phyloP scores from a whole-genome alignment of 1,284 basidiomycete genomes.

The Naganishia liquefaciens region DNA sequence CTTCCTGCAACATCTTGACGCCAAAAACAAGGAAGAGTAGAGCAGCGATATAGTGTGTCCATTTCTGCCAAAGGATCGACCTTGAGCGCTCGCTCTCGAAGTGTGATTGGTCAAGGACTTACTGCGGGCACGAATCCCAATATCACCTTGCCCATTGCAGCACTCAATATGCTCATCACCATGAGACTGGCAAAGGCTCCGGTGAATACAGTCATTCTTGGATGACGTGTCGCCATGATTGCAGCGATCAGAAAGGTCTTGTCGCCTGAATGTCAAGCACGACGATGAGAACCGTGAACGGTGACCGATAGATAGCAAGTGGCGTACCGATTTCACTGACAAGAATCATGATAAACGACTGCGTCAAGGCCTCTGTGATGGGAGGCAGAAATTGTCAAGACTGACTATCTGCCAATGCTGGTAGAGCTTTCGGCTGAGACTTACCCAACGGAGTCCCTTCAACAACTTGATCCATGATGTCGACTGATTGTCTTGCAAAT shows the following conservation, averaged over 20 bases:
- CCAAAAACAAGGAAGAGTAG: conserved; percentile 85
- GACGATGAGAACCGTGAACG: neutral
- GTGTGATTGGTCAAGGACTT: conserved; percentile 23
- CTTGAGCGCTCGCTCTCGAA: neutral
- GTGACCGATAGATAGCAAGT: neutral
- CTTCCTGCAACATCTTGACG: conserved; percentile 79
- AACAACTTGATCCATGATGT: neutral
- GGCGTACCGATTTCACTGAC: conserved; percentile 72
- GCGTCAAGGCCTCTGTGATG: conserved; percentile 60
- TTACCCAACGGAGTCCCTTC: conserved; percentile 29
- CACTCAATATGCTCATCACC: conserved; percentile 89
- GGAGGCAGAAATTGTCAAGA: neutral
- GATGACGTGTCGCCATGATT: conserved; percentile 93
- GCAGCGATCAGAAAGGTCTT: conserved; percentile 98
- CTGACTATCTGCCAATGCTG: neutral
- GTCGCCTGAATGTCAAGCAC: conserved; percentile 64
- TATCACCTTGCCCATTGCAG: conserved; percentile 80
- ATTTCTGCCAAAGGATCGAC: conserved; percentile 14
- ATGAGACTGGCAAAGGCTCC: conserved; percentile 86
- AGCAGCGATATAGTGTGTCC: conserved; percentile 59
- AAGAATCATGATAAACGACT: conserved; percentile 84
- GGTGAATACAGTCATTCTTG: conserved; percentile 78
- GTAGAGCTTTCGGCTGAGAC: neutral
- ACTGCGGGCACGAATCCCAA: conserved; percentile 75
- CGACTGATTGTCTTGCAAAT: neutral